These are phyloP conservation scores for Tetraselmis chui DNA, from an alignment of 139 green algal species.

Conservation along the genomic window DNA sequence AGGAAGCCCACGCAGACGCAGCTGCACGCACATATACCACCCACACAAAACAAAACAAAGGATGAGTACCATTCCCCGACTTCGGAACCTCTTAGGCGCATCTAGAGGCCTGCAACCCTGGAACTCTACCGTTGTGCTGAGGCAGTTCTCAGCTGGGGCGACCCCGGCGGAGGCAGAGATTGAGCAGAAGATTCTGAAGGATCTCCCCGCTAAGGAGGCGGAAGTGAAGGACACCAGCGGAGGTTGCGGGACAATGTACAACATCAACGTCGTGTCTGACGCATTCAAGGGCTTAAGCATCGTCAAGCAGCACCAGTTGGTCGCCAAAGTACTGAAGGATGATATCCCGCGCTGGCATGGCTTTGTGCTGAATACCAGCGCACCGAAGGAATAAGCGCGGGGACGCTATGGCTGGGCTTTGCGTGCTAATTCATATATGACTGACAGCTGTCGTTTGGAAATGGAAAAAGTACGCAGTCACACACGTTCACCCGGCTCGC, in stretches of 20 bases:
- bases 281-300: slow-evolving; percentile 37
- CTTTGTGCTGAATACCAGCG: slow-evolving; percentile 36
- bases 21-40: too few relatives aligned
- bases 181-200: not conserved
- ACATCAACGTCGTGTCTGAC: slow-evolving; percentile 24
- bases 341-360: slow-evolving; percentile 56
- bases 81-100: too few relatives aligned
- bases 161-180: not conserved
- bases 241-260: slow-evolving; percentile 43
- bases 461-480: too few relatives aligned
- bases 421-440: too few relatives aligned
- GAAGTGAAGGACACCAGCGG: slow-evolving; percentile 46
- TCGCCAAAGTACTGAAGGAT: slow-evolving; percentile 44
- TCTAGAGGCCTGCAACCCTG: too few relatives aligned
- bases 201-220: not conserved
- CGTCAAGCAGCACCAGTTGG: slow-evolving; percentile 55
- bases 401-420: too few relatives aligned
- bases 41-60: too few relatives aligned
- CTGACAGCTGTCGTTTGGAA: too few relatives aligned
- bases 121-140: too few relatives aligned
- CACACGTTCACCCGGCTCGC: too few relatives aligned
- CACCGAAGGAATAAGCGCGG: not conserved
- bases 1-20: too few relatives aligned
- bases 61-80: too few relatives aligned
- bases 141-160: not conserved